Conservation (phyloP, 2,329 filamentous ascomycete species). For the Lojkania enalia region DNA sequence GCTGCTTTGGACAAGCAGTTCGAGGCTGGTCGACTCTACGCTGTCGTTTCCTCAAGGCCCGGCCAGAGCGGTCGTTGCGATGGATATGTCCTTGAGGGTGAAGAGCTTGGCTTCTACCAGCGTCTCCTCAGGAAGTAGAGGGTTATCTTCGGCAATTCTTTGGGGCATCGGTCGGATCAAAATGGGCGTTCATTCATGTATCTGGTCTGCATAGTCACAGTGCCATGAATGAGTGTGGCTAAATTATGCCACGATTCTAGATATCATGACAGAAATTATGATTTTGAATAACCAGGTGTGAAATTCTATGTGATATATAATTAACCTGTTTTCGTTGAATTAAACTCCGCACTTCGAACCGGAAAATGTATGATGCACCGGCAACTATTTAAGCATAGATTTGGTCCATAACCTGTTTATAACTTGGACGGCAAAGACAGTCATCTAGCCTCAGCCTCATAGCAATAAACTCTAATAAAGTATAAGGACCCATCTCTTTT, state of each 20-base stretch:
- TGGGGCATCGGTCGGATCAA: slow-evolving; percentile 48
- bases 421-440: no score
- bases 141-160: slow-evolving; percentile 43
- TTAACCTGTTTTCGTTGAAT: no score
- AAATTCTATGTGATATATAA: no score
- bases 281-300: no score
- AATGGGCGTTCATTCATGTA: slow-evolving; percentile 47
- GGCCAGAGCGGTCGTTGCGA: slow-evolving; percentile 96
- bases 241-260: slow-evolving; percentile 43
- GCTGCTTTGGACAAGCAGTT: slow-evolving; percentile 94
- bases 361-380: no score
- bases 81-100: slow-evolving; percentile 98
- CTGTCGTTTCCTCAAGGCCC: slow-evolving; percentile 87
- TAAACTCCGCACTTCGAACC: no score
- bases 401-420: no score
- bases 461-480: no score
- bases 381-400: no score
- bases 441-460: no score
- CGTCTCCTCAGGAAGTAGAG: slow-evolving; percentile 97
- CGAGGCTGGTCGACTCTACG: slow-evolving; percentile 97
- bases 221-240: slow-evolving; percentile 44
- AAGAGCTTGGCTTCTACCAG: slow-evolving; percentile 99
- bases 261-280: slow-evolving; percentile 36
- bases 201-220: slow-evolving; percentile 46
- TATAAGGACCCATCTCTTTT: no score